A percentile compares a stretch with the other conserved stretches of the same genome.
These are phyloP conservation scores for Seminavis robusta DNA, from an alignment of 108 stramenopile species.

Conservation along the genomic window DNA sequence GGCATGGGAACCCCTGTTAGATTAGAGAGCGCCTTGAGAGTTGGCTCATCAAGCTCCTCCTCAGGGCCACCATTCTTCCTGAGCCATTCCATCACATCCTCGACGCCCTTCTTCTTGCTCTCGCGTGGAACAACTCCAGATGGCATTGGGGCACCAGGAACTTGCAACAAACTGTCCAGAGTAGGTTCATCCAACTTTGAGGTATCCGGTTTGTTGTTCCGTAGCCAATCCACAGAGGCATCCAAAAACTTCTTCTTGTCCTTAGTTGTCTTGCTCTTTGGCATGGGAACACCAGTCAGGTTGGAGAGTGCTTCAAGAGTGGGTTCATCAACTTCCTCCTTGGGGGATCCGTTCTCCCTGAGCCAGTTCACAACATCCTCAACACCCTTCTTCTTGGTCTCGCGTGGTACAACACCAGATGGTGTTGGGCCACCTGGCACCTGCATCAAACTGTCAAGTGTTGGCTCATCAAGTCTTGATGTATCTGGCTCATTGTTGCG, in stretches of 20 bases:
- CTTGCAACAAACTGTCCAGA: not conserved
- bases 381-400: conserved; percentile 1
- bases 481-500: not conserved
- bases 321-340: conserved; percentile 1
- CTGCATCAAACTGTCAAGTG: not conserved
- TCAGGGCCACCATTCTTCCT: not conserved
- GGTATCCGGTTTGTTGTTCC: conserved; percentile 4
- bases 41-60: conserved; percentile 8
- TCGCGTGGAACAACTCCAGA: not conserved
- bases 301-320: conserved; percentile 1
- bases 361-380: conserved; percentile 32
- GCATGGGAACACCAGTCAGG: conserved; percentile 6
- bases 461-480: conserved; percentile 2
- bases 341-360: conserved; percentile 3
- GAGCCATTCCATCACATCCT: conserved; percentile 3
- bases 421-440: not conserved
- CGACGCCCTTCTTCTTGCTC: conserved; percentile 2
- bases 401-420: too few species aligned
- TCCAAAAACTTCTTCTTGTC: not conserved
- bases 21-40: conserved; percentile 3
- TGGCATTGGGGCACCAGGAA: too few species aligned
- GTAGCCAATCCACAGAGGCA: not conserved
- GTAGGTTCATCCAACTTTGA: conserved; percentile 1
- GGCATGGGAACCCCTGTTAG: not conserved
- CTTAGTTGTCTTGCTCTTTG: not conserved